A percentile compares a stretch with the other conserved stretches of the same genome.
These are phyloP conservation scores for Ogataea siamensis DNA, from an alignment of 805 yeast species.

Conservation along the genomic window DNA sequence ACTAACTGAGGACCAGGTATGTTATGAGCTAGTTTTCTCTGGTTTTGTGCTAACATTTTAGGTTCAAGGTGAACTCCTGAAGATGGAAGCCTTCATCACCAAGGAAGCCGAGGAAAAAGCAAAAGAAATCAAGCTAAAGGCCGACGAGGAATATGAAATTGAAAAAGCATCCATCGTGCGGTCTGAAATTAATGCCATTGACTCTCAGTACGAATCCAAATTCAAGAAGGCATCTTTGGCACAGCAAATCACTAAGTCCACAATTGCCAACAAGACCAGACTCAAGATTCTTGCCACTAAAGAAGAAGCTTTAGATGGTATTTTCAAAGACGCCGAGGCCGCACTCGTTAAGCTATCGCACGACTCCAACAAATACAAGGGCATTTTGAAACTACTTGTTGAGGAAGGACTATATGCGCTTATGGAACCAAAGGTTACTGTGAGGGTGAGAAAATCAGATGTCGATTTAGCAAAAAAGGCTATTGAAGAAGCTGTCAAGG, in stretches of 20 bases:
- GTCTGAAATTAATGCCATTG: conserved; percentile 86
- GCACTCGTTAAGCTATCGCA: conserved; percentile 59
- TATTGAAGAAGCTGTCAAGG: conserved; percentile 55
- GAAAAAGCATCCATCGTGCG: conserved; percentile 95
- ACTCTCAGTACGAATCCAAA: conserved; percentile 72
- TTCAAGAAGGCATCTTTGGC: conserved; percentile 88
- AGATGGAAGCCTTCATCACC: conserved; percentile 98
- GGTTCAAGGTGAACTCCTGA: conserved; percentile 93
- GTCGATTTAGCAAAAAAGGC: conserved; percentile 59
- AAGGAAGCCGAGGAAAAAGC: conserved; percentile 99
- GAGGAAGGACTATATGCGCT: conserved; percentile 73
- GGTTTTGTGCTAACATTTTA: conserved; percentile 28
- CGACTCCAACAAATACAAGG: conserved; percentile 59
- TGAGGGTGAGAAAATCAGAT: conserved; percentile 70
- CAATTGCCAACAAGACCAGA: conserved; percentile 93
- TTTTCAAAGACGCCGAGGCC: conserved; percentile 66
- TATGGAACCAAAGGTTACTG: conserved; percentile 64
- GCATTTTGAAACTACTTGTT: conserved; percentile 71
- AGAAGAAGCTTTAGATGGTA: conserved; percentile 71
- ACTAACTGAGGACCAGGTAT: conserved; percentile 48
- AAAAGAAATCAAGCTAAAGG: conserved; percentile 90
- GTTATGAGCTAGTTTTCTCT: conserved; percentile 22
- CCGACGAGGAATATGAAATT: conserved; percentile 98
- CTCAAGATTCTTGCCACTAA: conserved; percentile 84
- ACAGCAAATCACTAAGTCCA: conserved; percentile 94